Conservation (phyloP, 192 early-diverging fungal species). For the Backusella australiensis region DNA sequence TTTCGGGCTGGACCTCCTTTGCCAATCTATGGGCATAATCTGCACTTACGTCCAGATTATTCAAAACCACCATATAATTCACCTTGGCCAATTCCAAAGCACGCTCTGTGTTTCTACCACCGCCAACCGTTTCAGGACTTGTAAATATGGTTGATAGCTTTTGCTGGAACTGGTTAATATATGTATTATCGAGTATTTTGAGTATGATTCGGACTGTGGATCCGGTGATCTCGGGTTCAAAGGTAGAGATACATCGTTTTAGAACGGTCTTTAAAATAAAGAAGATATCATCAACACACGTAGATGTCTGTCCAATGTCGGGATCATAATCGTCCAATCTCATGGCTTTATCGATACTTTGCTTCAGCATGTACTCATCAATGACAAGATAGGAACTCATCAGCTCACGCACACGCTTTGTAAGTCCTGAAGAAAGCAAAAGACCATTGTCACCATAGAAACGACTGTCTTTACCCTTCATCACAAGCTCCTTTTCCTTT, state of each 20-base stretch:
- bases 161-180: slow-evolving; percentile 61
- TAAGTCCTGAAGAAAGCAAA: slow-evolving; percentile 54
- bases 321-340: slow-evolving; percentile 60
- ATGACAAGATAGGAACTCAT: slow-evolving; percentile 68
- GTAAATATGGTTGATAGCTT: slow-evolving; percentile 53
- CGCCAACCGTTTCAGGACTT: neutral
- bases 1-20: slow-evolving; percentile 59
- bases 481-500: slow-evolving; percentile 14
- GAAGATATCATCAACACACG: slow-evolving; percentile 91
- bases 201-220: slow-evolving; percentile 69
- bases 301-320: slow-evolving; percentile 36
- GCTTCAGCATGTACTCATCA: slow-evolving; percentile 74
- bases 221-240: slow-evolving; percentile 64
- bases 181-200: slow-evolving; percentile 67
- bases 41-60: slow-evolving; percentile 85
- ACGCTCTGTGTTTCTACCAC: slow-evolving; percentile 17
- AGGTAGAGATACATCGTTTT: slow-evolving; percentile 69
- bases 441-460: slow-evolving; percentile 55
- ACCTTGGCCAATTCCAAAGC: slow-evolving; percentile 57
- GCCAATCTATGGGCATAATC: slow-evolving; percentile 77
- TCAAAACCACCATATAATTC: slow-evolving; percentile 74
- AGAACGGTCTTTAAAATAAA: slow-evolving; percentile 82
- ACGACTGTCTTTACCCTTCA: slow-evolving; percentile 38
- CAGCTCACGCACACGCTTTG: slow-evolving; percentile 56
- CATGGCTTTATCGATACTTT: slow-evolving; percentile 78